A percentile compares a stretch with the other conserved stretches of the same genome.
phyloP scores from a whole-genome alignment of 2,329 filamentous ascomycete species.

The Colletotrichum viniferum region DNA sequence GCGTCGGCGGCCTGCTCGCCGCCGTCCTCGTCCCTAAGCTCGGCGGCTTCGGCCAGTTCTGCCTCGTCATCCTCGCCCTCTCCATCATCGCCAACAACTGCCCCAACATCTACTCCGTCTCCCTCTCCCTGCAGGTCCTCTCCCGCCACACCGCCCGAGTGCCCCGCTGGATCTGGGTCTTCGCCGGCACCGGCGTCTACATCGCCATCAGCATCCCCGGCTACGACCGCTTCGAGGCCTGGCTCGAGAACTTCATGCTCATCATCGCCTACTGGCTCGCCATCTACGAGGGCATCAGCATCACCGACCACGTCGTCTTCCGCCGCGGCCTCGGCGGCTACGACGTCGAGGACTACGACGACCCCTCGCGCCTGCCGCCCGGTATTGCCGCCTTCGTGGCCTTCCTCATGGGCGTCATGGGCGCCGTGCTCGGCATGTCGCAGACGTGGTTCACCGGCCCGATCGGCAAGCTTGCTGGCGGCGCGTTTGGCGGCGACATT shows the following conservation, averaged over 20 bases:
- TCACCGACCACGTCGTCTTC: slow-evolving; percentile 73
- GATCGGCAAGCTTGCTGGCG: slow-evolving; percentile 64
- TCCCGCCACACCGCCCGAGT: slow-evolving; percentile 61
- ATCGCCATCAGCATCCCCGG: slow-evolving; percentile 74
- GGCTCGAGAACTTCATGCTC: slow-evolving; percentile 74
- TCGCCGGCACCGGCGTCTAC: slow-evolving; percentile 65
- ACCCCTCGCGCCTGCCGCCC: slow-evolving; percentile 61
- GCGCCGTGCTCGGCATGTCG: slow-evolving; percentile 72
- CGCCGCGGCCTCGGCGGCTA: slow-evolving; percentile 66
- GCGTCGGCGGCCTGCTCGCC: slow-evolving; percentile 70
- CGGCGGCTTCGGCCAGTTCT: slow-evolving; percentile 75
- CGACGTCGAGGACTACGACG: slow-evolving; percentile 60
- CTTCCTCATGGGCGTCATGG: slow-evolving; percentile 67
- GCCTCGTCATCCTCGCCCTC: slow-evolving; percentile 68
- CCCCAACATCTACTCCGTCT: slow-evolving; percentile 74
- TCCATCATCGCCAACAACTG: slow-evolving; percentile 74
- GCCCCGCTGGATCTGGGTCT: slow-evolving; percentile 72
- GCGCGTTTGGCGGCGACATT: slow-evolving; percentile 49
- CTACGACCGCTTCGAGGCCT: slow-evolving; percentile 66
- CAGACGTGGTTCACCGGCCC: slow-evolving; percentile 74
- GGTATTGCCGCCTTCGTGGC: slow-evolving; percentile 67
- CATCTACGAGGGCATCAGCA: slow-evolving; percentile 71
- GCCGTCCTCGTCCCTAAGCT: slow-evolving; percentile 67
- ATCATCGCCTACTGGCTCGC: slow-evolving; percentile 75
- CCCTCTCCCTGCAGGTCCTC: slow-evolving; percentile 70